Evolutionary conservation across 2,329 filamentous ascomycete species (phyloP).

Genomic region (Pseudogymnoascus sp.): DNA sequence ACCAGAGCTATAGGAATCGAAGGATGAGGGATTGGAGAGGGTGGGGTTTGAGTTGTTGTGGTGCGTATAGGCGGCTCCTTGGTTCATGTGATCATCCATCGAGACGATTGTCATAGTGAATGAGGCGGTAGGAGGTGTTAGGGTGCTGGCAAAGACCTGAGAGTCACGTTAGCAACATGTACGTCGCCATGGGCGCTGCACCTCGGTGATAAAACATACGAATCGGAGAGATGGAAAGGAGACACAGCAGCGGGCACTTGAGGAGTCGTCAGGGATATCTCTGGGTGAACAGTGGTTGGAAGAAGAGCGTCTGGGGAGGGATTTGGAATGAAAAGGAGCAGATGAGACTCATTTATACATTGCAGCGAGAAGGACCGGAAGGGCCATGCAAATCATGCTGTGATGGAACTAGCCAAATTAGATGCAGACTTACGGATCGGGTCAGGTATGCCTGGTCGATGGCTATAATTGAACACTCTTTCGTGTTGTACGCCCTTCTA

Average conservation of each 20-base stretch:
- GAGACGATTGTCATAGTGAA: neutral
- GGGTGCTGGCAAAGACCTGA: constrained; percentile 30
- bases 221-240: constrained; percentile 27
- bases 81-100: constrained; percentile 2
- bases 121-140: constrained; percentile 16
- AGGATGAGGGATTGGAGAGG: neutral
- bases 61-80: neutral
- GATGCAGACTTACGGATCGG: constrained; percentile 7
- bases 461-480: neutral
- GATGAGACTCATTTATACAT: constrained; percentile 9
- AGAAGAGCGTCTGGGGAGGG: constrained; percentile 35
- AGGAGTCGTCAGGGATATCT: constrained; percentile 28
- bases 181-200: constrained; percentile 29
- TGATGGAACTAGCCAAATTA: constrained; percentile 1
- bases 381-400: neutral
- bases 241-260: constrained; percentile 28
- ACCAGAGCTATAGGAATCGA: constrained; percentile 1
- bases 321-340: constrained; percentile 10
- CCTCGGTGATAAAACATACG: constrained; percentile 31
- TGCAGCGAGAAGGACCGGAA: constrained; percentile 1
- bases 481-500: neutral
- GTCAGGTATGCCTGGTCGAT: neutral
- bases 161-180: constrained; percentile 19
- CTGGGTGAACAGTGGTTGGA: constrained; percentile 33
- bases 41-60: neutral